Conservation (phyloP, 106 monocot species). For the Acorus calamus region DNA sequence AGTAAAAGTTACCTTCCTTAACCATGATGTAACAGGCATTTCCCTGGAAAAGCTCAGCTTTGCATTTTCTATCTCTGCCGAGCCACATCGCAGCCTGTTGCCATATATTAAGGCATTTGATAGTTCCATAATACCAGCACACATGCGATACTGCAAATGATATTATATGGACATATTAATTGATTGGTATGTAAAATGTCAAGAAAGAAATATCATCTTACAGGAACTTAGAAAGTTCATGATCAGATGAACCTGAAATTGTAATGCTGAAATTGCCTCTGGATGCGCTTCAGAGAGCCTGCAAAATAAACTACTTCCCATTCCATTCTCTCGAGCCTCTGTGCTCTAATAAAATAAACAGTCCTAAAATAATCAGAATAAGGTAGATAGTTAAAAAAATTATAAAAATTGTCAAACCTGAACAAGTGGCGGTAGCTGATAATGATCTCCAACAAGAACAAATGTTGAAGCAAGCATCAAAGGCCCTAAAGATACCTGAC, state of each 20-base stretch:
- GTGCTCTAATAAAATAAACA: conserved; percentile 42
- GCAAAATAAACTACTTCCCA: conserved; percentile 85
- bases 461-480: conserved; percentile 94
- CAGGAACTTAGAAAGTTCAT: not conserved
- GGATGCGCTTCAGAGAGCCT: conserved; percentile 97
- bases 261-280: conserved; percentile 84
- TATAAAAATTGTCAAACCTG: conserved; percentile 30
- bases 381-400: not conserved
- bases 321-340: conserved; percentile 89
- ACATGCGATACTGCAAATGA: conserved; percentile 85
- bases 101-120: conserved; percentile 94
- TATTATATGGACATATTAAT: conserved; percentile 1
- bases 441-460: conserved; percentile 98
- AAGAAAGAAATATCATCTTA: not conserved
- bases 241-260: conserved; percentile 53
- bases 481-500: conserved; percentile 88
- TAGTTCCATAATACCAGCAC: conserved; percentile 86
- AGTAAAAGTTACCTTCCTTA: conserved; percentile 44
- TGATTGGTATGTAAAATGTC: not conserved
- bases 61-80: conserved; percentile 68
- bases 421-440: conserved; percentile 95
- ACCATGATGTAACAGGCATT: conserved; percentile 37
- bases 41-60: conserved; percentile 43
- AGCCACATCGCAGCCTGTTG: conserved; percentile 83
- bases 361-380: not conserved